These are phyloP conservation scores for Euphrasia arctica DNA, from an alignment of 305 asterid species.

Conservation along the genomic window DNA sequence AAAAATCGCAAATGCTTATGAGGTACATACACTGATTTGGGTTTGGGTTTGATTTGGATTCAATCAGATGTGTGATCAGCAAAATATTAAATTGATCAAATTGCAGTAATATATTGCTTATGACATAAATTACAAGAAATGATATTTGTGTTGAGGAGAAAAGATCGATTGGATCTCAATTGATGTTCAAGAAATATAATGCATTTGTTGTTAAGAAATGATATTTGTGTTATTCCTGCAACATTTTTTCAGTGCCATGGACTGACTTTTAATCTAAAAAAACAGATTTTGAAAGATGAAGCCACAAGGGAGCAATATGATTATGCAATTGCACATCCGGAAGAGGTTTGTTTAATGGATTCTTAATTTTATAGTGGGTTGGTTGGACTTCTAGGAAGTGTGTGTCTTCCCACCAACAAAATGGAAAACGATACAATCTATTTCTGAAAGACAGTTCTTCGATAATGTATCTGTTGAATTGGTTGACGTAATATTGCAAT, in stretches of 20 bases:
- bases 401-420: too few relatives aligned
- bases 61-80: background rate
- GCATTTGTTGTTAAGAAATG: background rate
- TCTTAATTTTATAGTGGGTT: constrained; percentile 1
- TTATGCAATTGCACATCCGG: constrained; percentile 96
- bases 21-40: constrained; percentile 38
- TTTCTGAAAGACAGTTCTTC: too few relatives aligned
- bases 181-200: background rate
- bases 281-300: constrained; percentile 91
- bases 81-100: background rate
- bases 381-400: too few relatives aligned
- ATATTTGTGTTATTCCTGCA: constrained; percentile 19
- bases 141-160: too few relatives aligned
- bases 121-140: too few relatives aligned
- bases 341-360: constrained; percentile 60
- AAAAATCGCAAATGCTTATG: constrained; percentile 93
- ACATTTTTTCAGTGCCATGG: constrained; percentile 11
- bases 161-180: background rate
- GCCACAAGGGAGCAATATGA: constrained; percentile 93
- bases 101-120: too few relatives aligned
- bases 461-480: too few relatives aligned
- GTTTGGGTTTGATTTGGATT: too few relatives aligned
- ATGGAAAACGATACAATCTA: too few relatives aligned
- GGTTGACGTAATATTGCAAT: too few relatives aligned
- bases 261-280: constrained; percentile 10